Conservation (phyloP, 306 rosid genomes). For the Prunus kanzakura region DNA sequence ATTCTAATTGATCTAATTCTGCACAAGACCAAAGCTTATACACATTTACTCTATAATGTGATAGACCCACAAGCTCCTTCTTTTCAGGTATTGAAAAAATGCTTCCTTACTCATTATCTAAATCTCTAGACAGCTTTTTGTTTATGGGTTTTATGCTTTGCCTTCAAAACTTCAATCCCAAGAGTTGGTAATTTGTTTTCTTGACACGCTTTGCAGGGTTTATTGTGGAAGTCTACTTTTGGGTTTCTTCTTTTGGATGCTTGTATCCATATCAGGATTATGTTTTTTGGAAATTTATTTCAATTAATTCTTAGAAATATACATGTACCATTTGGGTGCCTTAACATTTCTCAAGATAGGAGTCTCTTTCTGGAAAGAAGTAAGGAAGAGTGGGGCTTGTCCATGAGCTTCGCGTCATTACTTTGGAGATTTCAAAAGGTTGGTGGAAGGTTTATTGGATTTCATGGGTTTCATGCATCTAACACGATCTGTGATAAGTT, state of each 20-base stretch:
- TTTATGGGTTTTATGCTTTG: constrained; percentile 11
- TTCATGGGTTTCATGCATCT: constrained; percentile 10
- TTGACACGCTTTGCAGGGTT: constrained; percentile 50
- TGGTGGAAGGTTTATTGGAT: background rate
- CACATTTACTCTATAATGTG: constrained; percentile 76
- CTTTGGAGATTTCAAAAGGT: constrained; percentile 68
- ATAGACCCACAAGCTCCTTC: constrained; percentile 40
- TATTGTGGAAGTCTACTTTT: constrained; percentile 58
- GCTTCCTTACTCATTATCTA: background rate
- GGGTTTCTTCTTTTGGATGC: constrained; percentile 80
- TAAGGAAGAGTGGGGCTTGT: constrained; percentile 40
- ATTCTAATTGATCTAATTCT: constrained; percentile 74
- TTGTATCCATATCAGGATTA: constrained; percentile 44
- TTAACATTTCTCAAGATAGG: constrained; percentile 55
- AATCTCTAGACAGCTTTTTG: background rate
- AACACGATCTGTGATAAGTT: background rate
- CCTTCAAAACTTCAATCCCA: background rate
- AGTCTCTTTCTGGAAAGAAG: constrained; percentile 52
- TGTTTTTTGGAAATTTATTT: constrained; percentile 6
- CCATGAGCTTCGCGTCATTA: constrained; percentile 45
- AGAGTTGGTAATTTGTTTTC: background rate
- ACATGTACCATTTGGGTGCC: constrained; percentile 23
- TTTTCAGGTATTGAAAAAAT: constrained; percentile 43
- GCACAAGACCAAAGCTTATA: constrained; percentile 79
- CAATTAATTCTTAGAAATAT: constrained; percentile 4